Evolutionary conservation across 2,329 filamentous ascomycete genomes (phyloP), one percentile per base, ranked within the genome.

Genomic region (Penicillium paneum): DNA sequence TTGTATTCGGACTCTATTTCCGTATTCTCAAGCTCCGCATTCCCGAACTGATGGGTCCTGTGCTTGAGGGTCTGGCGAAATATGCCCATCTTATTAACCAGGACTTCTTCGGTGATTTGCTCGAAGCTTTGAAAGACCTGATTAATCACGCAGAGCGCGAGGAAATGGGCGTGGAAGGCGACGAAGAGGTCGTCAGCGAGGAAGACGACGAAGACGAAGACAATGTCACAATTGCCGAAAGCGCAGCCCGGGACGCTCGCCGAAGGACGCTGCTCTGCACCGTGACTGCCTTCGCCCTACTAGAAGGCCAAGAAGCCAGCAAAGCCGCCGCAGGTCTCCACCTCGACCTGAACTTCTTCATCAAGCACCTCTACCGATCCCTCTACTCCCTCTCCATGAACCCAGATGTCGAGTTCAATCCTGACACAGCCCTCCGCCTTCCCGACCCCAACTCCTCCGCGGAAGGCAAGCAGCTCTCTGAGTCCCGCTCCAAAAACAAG

Each of bases 31-130:
- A 97, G 77, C 81, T 86, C 50, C 85, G 91, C 26, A 82, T 85
- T 24, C 87, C 90, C 13, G 85, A 88, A 62, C 83, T 99, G 17
- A 97, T 97, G 90, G 94, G 94, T n/a, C 92, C 93, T 13, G 92
- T 97, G 0, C 82, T 99, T 5, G 94, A 97, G 77, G 94, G 94
- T 28, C 78, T 99, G 21, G 92, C 93, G 47, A 91, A 91, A 69
- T 99, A 96, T 70, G 87, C 92, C 3, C 94, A 97, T 71, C 82
- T 99, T 56, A 99, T 99, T 80, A 99, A 99, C 76, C 91, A 99
- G 69, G 91, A 99, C 70, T 97, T 99, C 79, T 99, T 99, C 66
- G 94, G 93, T 28, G 94, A 99, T 69, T 81, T 99, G 29, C 83
- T 99, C 11, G 94, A 97, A 74, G 93, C 91, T 0, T 80, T 99